Percentiles rank a stretch among this genome's conserved stretches.
These are phyloP conservation scores for Westerdykella aurantiaca DNA, from an alignment of 2,329 filamentous ascomycete species.

Conservation along the genomic window DNA sequence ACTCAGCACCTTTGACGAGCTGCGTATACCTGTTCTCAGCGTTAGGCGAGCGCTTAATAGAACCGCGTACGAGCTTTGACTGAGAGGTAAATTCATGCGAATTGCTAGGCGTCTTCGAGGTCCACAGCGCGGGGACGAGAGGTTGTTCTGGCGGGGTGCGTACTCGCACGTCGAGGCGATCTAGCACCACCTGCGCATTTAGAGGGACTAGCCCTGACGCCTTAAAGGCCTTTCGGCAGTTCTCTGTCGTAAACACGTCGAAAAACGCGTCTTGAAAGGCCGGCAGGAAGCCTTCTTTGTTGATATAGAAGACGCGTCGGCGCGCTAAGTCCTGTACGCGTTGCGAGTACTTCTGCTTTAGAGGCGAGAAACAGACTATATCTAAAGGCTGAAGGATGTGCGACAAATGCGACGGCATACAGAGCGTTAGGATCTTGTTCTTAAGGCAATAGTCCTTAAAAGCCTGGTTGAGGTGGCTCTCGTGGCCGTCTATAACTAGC, in stretches of 20 bases:
- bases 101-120: slow-evolving; percentile 9
- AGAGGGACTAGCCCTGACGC: too few species aligned
- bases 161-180: background rate
- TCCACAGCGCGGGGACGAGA: background rate
- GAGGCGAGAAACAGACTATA: too few species aligned
- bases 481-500: slow-evolving; percentile 5
- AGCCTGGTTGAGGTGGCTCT: slow-evolving; percentile 1
- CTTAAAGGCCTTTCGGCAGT: too few species aligned
- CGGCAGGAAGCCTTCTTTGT: too few species aligned
- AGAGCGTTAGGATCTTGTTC: slow-evolving; percentile 4
- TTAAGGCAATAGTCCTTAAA: slow-evolving; percentile 3
- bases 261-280: too few species aligned
- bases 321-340: too few species aligned
- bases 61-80: slow-evolving; percentile 6
- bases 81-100: slow-evolving; percentile 7
- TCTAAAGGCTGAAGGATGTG: too few species aligned
- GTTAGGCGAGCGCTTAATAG: background rate
- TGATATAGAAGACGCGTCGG: too few species aligned
- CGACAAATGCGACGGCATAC: too few species aligned
- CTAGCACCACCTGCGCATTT: too few species aligned
- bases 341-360: too few species aligned
- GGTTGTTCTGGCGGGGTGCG: background rate
- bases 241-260: too few species aligned
- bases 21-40: slow-evolving; percentile 1
- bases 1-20: slow-evolving; percentile 8